phyloP scores from a whole-genome alignment of 1,284 basidiomycete genomes.

The Bjerkandera adusta region DNA sequence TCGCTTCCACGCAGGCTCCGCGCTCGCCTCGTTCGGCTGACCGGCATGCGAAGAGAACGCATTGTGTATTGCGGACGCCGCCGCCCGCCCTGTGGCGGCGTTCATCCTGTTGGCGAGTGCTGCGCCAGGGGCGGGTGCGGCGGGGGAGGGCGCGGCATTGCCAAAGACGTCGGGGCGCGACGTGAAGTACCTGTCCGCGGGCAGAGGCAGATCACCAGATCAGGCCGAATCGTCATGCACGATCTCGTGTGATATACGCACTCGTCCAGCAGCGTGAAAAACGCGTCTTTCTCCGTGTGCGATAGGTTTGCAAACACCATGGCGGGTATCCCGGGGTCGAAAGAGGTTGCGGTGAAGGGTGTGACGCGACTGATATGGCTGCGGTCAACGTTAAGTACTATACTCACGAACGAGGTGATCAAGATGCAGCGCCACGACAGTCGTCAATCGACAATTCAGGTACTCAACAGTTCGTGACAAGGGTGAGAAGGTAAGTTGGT shows the following conservation, averaged over 20 bases:
- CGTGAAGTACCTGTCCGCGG: constrained; percentile 61
- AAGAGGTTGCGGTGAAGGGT: too few species aligned
- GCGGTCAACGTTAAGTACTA: too few species aligned
- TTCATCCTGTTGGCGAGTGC: constrained; percentile 14
- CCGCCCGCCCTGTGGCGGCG: neutral
- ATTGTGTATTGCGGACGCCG: constrained; percentile 6
- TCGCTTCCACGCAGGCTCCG: constrained; percentile 14
- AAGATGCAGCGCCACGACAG: too few species aligned
- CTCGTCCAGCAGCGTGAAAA: constrained; percentile 78
- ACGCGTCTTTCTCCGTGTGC: constrained; percentile 69
- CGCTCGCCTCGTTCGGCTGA: neutral
- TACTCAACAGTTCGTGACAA: too few species aligned
- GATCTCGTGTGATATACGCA: constrained; percentile 27
- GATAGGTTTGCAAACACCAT: constrained; percentile 74
- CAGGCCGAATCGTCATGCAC: neutral
- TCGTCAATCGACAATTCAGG: too few species aligned
- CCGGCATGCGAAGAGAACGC: constrained; percentile 2
- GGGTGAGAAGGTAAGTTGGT: too few species aligned
- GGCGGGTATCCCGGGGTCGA: too few species aligned
- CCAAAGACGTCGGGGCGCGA: constrained; percentile 66
- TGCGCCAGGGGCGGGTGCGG: constrained; percentile 13
- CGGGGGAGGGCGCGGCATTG: constrained; percentile 10
- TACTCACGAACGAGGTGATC: too few species aligned
- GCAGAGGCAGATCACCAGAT: constrained; percentile 2
- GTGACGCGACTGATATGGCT: too few species aligned